Evolutionary conservation across 805 yeast genomes (phyloP).

Genomic region (Schizosaccharomyces lindneri): DNA sequence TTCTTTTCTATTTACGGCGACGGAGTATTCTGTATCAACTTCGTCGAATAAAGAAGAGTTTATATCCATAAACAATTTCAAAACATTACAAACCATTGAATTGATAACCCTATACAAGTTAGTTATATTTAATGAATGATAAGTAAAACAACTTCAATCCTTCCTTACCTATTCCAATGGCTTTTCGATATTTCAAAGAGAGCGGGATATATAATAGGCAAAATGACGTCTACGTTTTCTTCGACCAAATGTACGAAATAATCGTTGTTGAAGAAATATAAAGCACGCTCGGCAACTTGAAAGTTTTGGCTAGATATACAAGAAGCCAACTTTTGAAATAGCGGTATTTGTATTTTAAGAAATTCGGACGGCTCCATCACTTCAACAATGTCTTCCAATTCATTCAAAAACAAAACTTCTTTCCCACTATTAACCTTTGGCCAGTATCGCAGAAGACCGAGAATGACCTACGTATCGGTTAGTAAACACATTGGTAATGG

Average conservation of each 20-base stretch:
- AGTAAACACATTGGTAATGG: neutral
- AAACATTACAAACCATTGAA: slow-evolving; percentile 68
- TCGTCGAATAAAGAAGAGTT: slow-evolving; percentile 67
- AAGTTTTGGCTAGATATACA: slow-evolving; percentile 89
- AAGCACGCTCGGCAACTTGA: slow-evolving; percentile 88
- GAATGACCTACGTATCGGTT: slow-evolving; percentile 20
- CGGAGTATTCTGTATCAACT: slow-evolving; percentile 10
- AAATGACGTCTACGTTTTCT: slow-evolving; percentile 65
- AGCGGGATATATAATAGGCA: slow-evolving; percentile 79
- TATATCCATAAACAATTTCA: slow-evolving; percentile 78
- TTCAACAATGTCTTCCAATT: slow-evolving; percentile 88
- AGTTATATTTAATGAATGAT: too few species aligned
- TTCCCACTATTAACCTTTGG: slow-evolving; percentile 87
- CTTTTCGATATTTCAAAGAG: slow-evolving; percentile 59
- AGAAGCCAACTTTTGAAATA: slow-evolving; percentile 78
- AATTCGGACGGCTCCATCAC: slow-evolving; percentile 87
- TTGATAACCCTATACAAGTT: slow-evolving; percentile 43
- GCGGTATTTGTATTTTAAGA: slow-evolving; percentile 70
- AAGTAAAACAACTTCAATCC: neutral
- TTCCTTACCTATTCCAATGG: slow-evolving; percentile 43
- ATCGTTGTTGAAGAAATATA: slow-evolving; percentile 85
- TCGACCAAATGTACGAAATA: slow-evolving; percentile 73
- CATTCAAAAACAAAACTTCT: slow-evolving; percentile 86
- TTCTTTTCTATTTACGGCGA: slow-evolving; percentile 8
- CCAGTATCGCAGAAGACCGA: slow-evolving; percentile 86